These are phyloP conservation scores for Eremothecium sinecaudum DNA, from an alignment of 1,139 yeast genomes.

Conservation along the genomic window DNA sequence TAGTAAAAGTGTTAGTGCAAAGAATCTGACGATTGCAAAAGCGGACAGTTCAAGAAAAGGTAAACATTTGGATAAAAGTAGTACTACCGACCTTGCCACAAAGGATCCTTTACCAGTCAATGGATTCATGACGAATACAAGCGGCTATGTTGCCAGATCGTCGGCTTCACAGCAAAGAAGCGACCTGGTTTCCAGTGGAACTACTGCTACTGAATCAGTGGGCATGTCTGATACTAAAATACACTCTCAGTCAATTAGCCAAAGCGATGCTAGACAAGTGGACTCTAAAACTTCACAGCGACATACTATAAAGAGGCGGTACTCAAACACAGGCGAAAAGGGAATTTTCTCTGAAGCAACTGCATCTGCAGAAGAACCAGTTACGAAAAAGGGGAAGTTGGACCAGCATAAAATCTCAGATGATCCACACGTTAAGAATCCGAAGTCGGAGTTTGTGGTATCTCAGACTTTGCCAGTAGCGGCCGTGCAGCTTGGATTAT, in stretches of 20 bases:
- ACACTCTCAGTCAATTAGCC: neutral
- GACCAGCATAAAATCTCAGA: slow-evolving; percentile 35
- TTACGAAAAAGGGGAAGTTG: slow-evolving; percentile 13
- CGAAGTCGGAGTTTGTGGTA: slow-evolving; percentile 68
- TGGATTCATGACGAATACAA: neutral
- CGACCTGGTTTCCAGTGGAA: neutral
- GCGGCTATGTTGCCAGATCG: slow-evolving; percentile 1
- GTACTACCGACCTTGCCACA: neutral
- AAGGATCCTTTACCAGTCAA: neutral
- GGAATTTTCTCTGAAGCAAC: neutral
- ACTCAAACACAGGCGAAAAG: slow-evolving; percentile 6
- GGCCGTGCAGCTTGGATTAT: slow-evolving; percentile 59
- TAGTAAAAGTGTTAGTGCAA: slow-evolving; percentile 6
- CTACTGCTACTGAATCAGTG: neutral
- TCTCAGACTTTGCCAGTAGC: slow-evolving; percentile 64
- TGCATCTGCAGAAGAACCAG: slow-evolving; percentile 4
- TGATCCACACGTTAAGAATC: slow-evolving; percentile 58
- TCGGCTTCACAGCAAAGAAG: neutral
- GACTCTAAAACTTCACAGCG: neutral
- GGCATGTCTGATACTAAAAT: neutral
- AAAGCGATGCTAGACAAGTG: neutral
- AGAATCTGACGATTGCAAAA: slow-evolving; percentile 11
- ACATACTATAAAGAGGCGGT: slow-evolving; percentile 7
- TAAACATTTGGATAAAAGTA: slow-evolving; percentile 5
- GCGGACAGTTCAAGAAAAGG: neutral